phyloP scores from a whole-genome alignment of 768 basidiomycete species.

The Agaricus bisporus region DNA sequence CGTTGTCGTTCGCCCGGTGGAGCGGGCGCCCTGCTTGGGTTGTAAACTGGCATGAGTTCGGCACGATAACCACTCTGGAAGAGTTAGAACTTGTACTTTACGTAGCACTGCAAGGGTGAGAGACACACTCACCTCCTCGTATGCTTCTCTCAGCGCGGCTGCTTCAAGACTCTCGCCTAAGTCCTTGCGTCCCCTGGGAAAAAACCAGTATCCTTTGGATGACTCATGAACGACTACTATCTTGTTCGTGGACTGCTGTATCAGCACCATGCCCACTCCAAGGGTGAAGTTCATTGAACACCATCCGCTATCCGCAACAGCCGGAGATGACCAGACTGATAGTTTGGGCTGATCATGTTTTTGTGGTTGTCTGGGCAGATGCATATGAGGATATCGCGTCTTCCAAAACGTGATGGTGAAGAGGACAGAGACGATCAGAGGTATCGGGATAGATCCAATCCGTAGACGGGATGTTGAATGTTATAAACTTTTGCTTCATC shows the following conservation, averaged over 20 bases:
- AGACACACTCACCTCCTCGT: constrained; percentile 48
- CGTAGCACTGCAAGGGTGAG: not conserved
- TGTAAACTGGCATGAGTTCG: constrained; percentile 39
- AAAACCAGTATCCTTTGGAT: constrained; percentile 39
- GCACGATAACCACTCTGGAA: constrained; percentile 44
- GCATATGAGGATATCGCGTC: not conserved
- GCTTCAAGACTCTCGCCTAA: constrained; percentile 55
- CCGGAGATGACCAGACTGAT: constrained; percentile 33
- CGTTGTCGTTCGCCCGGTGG: constrained; percentile 21
- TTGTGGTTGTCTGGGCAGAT: not conserved
- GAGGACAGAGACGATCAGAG: not conserved
- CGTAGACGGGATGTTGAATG: too few relatives aligned
- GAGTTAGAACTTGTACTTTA: not conserved
- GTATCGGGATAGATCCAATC: too few relatives aligned
- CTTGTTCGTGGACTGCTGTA: constrained; percentile 51
- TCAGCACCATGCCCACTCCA: constrained; percentile 57
- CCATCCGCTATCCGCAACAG: constrained; percentile 41
- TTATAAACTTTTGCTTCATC: too few relatives aligned
- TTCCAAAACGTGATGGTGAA: not conserved
- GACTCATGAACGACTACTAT: constrained; percentile 46
- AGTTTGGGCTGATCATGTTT: constrained; percentile 12
- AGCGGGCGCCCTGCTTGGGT: constrained; percentile 33
- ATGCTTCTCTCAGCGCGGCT: constrained; percentile 56
- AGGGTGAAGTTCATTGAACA: constrained; percentile 47
- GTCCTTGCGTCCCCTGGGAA: constrained; percentile 64